Base-by-base conservation (phyloP, 2,329 filamentous ascomycete genomes). In the Pseudocercospora musae region DNA sequence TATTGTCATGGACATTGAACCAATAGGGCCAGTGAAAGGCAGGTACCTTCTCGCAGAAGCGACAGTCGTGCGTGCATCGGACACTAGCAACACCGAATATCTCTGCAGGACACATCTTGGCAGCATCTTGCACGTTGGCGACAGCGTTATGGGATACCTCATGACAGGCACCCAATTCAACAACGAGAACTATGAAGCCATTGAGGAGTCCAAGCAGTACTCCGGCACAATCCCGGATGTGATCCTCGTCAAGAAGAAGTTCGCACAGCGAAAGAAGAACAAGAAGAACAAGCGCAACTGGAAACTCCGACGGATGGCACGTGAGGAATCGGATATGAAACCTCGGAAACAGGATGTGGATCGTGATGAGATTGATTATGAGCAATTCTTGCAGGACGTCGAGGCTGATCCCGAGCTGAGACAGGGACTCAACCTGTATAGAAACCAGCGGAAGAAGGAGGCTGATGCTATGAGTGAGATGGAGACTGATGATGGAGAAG, bases 221-320 rank as follows among this genome's bases (percentile, higher is more conserved):
- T 81, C 86, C 2, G 89, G 87, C 2, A 87, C 84, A 3, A 90
- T 99, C 60, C 95, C 95, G 0, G 95, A 99, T 72, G 95, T 98
- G 0, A 80, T 99, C 6, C 84, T 99, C 3, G 92, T 99, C 76
- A 98, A 96, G 92, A 99, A 99, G 78, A 88, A 91, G 83, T 99
- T 96, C 79, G 87, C 89, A 62, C 87, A 91, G 70, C 89, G 90
- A 78, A 88, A 90, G 82, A 96, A 94, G 85, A 66, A 85, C 87
- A 63, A 66, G 20, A 54, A 60, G 56, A 76, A 75, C 75, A 72
- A 71, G 59, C 88, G 96, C 70, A 91, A 91, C 82, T 99, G 95
- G 95, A 90, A 89, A 77, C 87, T 99, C 77, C 96, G 91, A 86
- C 92, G 95, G 73, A 94, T 99, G 90, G 85, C 84, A 68, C 89